Evolutionary conservation across 768 basidiomycete species (phyloP).

Genomic region (Boletus rubroflammeus): DNA sequence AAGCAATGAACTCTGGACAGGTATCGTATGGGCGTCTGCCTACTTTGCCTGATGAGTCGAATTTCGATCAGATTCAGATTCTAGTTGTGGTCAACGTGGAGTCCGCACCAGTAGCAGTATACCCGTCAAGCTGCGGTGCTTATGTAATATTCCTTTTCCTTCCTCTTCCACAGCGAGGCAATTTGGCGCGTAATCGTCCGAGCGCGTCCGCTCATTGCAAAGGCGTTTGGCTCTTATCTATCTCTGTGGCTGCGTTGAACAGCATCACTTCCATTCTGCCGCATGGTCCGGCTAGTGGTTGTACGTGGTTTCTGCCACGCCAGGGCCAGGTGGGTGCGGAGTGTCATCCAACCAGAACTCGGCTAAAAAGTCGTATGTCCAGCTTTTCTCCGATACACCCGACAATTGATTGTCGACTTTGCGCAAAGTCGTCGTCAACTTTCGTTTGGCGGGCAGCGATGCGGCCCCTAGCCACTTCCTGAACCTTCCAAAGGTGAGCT

Average conservation of each 20-base stretch:
- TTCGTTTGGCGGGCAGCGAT: neutral
- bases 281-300: neutral
- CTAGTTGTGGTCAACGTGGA: neutral
- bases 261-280: constrained; percentile 1
- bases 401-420: neutral
- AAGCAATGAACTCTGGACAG: neutral
- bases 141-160: constrained; percentile 4
- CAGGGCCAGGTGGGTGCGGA: neutral
- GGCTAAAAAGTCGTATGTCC: neutral
- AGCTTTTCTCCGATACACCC: constrained; percentile 2
- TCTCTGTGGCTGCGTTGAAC: constrained; percentile 1
- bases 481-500: neutral
- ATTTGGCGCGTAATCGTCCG: neutral
- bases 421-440: neutral
- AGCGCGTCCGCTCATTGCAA: neutral
- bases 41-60: neutral
- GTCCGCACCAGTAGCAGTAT: neutral
- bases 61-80: neutral
- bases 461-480: neutral
- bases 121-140: neutral
- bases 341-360: constrained; percentile 11
- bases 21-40: neutral
- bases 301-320: constrained; percentile 1
- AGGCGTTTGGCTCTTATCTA: neutral
- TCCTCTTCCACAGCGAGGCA: neutral